Evolutionary conservation across 768 basidiomycete genomes (phyloP).

Genomic region (Phlebiopsis flavidoalba): DNA sequence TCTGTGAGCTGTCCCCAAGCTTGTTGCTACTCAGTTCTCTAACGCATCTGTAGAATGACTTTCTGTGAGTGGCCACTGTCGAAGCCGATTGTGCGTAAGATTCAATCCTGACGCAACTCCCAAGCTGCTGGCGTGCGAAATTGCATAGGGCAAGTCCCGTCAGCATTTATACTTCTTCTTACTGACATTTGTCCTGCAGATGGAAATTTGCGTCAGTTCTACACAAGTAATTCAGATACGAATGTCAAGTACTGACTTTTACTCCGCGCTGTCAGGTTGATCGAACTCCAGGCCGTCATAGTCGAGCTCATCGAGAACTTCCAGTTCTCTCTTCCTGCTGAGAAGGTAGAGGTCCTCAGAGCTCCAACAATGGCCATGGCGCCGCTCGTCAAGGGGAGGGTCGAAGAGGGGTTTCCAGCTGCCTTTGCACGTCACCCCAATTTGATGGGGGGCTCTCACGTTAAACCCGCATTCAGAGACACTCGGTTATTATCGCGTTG

Average conservation of each 20-base stretch:
- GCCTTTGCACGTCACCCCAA: constrained; percentile 23
- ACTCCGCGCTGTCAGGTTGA: constrained; percentile 13
- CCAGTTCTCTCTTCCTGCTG: constrained; percentile 26
- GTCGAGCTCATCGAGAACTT: constrained; percentile 33
- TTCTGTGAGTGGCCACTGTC: constrained; percentile 3
- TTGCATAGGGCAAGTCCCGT: neutral
- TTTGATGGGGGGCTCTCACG: neutral
- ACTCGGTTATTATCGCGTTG: too few relatives aligned
- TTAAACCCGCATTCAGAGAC: too few relatives aligned
- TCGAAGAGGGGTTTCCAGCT: constrained; percentile 25
- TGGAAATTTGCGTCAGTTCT: neutral
- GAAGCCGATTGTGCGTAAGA: neutral
- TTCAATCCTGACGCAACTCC: neutral
- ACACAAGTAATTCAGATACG: neutral
- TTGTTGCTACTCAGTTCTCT: neutral
- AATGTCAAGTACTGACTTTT: neutral
- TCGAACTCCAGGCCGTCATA: constrained; percentile 31
- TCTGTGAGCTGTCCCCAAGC: neutral
- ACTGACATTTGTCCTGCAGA: neutral
- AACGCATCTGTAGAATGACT: constrained; percentile 4
- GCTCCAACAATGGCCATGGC: constrained; percentile 27
- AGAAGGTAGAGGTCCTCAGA: constrained; percentile 26
- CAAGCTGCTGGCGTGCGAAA: constrained; percentile 6
- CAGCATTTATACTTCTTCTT: neutral
- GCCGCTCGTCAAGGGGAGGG: constrained; percentile 27